Base-by-base conservation (phyloP, 1,284 basidiomycete species). In the Amanita bisporigera region DNA sequence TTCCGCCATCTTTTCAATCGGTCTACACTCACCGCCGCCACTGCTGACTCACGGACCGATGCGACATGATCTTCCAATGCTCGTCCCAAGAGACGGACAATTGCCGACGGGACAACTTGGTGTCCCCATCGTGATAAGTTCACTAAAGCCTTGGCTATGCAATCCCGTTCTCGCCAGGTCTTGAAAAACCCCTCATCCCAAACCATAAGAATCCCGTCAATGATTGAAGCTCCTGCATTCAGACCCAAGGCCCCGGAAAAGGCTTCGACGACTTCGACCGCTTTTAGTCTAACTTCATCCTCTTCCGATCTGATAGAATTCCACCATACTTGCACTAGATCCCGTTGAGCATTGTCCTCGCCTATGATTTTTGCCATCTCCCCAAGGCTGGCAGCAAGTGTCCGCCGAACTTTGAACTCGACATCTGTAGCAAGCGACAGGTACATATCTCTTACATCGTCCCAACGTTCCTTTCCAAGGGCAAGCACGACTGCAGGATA, bases 401-500 rank as follows among this genome's bases (percentile, higher is more conserved):
- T 93, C 68, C 87, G 87, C 36, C 90, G 87, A 36, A 96, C 91
- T 70, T 91, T 90, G 60, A 84, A 75, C 0, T 86, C 85, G 43
- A 84, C 83, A 72, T 88, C 86, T 26, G 84, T 81, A 2, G 89
- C 85, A 57, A 98, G 84, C 10, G 86, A 83, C 26, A 86, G 76
- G 79, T 98, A 96, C 50, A 89, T 82, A 7, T 85, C 84, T 33
- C 91, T 88, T 15, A 99, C 81, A 68, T 91, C 87, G n/a, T 61
- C 74, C 97, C 97, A 99, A 54, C 93, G 87, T 3, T 80, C 78
- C 6, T 83, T 80, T 6, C 97, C 97, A 19, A 98, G 83, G 1
- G 96, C 95, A 10, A 97, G 84, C 14, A 90, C 89, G 2, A 99
- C 94, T 14, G 97, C 97, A 21, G 97, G 97, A 74, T 95, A 92